Evolutionary conservation across 305 asterid species (phyloP).

Genomic region (Striga hermonthica): DNA sequence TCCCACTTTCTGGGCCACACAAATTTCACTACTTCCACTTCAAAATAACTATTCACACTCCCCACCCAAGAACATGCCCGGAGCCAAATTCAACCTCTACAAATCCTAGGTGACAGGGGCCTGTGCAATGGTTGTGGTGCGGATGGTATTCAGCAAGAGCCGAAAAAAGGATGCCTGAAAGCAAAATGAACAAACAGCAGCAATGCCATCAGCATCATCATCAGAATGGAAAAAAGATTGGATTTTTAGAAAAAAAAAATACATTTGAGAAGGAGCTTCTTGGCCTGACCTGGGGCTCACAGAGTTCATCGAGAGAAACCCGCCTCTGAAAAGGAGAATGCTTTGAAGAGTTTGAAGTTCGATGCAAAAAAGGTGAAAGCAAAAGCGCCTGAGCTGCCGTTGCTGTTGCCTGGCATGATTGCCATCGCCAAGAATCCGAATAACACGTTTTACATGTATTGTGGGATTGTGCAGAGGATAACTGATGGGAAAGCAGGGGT

Average conservation of each 20-base stretch:
- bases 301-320: conserved; percentile 65
- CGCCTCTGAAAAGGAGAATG: conserved; percentile 54
- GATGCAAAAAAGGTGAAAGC: conserved; percentile 53
- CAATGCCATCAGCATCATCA: conserved; percentile 10
- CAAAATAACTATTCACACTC: conserved; percentile 30
- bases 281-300: conserved; percentile 63
- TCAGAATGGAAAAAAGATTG: conserved; percentile 14
- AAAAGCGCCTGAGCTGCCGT: conserved; percentile 66
- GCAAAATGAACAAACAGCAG: conserved; percentile 24
- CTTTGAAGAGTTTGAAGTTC: conserved; percentile 32
- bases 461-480: conserved; percentile 85
- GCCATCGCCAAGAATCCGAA: conserved; percentile 72
- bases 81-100: conserved; percentile 73
- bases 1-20: conserved; percentile 59
- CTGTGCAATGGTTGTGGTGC: conserved; percentile 77
- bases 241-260: conserved; percentile 35
- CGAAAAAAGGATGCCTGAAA: conserved; percentile 38
- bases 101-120: conserved; percentile 83
- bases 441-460: conserved; percentile 70
- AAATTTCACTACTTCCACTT: conserved; percentile 27
- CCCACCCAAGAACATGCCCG: conserved; percentile 32
- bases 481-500: conserved; percentile 91
- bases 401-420: conserved; percentile 84
- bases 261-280: conserved; percentile 72
- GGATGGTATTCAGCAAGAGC: conserved; percentile 54